Evolutionary conservation across 768 basidiomycete species (phyloP).

Genomic region (Psilocybe azurescens): DNA sequence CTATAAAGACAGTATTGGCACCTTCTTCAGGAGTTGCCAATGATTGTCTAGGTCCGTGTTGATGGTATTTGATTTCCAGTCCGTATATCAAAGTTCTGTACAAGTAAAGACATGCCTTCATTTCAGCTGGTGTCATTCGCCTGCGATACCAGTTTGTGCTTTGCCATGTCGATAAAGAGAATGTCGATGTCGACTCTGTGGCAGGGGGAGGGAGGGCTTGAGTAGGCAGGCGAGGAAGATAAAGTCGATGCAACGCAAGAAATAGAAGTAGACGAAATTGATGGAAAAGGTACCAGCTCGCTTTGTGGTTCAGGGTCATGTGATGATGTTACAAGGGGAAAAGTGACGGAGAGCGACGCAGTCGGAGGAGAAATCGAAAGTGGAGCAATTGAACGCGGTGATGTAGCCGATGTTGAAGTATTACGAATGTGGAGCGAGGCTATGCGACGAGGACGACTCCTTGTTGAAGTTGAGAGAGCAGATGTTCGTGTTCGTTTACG

Average conservation of each 20-base stretch:
- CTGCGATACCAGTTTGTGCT: not conserved
- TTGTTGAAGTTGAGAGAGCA: no score
- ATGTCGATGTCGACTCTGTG: not conserved
- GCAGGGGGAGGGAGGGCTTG: not conserved
- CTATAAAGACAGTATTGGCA: not conserved
- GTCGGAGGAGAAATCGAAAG: not conserved
- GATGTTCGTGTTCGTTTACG: no score
- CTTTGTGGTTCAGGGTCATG: not conserved
- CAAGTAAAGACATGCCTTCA: slow-evolving; percentile 6
- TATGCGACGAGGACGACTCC: not conserved
- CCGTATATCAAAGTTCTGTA: slow-evolving; percentile 22
- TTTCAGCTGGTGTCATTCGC: slow-evolving; percentile 4
- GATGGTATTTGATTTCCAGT: slow-evolving; percentile 11
- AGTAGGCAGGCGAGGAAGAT: not conserved
- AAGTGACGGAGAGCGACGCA: not conserved
- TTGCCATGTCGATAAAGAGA: not conserved
- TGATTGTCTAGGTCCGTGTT: not conserved
- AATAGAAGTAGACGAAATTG: not conserved
- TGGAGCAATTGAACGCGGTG: not conserved
- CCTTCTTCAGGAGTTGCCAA: not conserved
- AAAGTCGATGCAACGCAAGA: not conserved
- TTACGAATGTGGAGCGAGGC: not conserved
- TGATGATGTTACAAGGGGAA: not conserved
- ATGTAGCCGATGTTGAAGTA: not conserved
- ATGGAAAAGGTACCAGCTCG: not conserved